A percentile compares a stretch with the other conserved stretches of the same genome.
Conservation (phyloP, 2,329 filamentous ascomycete species). For the Furcasterigmium sp. region DNA sequence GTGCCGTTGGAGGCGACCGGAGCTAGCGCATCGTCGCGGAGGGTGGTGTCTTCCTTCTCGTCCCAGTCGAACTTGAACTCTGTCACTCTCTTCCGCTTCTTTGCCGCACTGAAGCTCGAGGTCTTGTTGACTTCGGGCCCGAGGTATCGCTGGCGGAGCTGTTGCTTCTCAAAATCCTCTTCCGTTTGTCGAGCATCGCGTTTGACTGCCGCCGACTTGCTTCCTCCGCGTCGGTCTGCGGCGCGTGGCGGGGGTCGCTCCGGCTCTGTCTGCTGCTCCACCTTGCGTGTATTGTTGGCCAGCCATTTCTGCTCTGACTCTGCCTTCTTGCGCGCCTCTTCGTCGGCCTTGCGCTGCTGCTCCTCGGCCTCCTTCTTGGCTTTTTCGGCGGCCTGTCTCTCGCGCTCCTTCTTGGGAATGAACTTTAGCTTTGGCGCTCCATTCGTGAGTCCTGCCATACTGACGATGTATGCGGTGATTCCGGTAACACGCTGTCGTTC, state of each 20-base stretch:
- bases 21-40: slow-evolving; percentile 77
- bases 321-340: slow-evolving; percentile 64
- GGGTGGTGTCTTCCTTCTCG: slow-evolving; percentile 84
- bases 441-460: background rate
- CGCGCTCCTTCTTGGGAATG: slow-evolving; percentile 75
- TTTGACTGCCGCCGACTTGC: slow-evolving; percentile 29
- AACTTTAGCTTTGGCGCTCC: slow-evolving; percentile 86
- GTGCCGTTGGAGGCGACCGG: slow-evolving; percentile 14
- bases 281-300: slow-evolving; percentile 24
- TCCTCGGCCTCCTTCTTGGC: slow-evolving; percentile 63
- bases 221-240: slow-evolving; percentile 25
- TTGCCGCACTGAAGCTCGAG: slow-evolving; percentile 88
- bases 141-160: slow-evolving; percentile 81
- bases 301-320: slow-evolving; percentile 51
- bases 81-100: slow-evolving; percentile 87
- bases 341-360: slow-evolving; percentile 41
- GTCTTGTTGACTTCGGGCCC: slow-evolving; percentile 78
- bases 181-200: slow-evolving; percentile 22
- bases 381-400: slow-evolving; percentile 75
- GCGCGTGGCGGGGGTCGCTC: slow-evolving; percentile 36
- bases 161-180: slow-evolving; percentile 65
- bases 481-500: no score
- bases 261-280: slow-evolving; percentile 27
- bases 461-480: background rate
- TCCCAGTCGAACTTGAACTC: slow-evolving; percentile 99